phyloP scores from a whole-genome alignment of 345 rosid species.

The Arabidopsis arenosa region DNA sequence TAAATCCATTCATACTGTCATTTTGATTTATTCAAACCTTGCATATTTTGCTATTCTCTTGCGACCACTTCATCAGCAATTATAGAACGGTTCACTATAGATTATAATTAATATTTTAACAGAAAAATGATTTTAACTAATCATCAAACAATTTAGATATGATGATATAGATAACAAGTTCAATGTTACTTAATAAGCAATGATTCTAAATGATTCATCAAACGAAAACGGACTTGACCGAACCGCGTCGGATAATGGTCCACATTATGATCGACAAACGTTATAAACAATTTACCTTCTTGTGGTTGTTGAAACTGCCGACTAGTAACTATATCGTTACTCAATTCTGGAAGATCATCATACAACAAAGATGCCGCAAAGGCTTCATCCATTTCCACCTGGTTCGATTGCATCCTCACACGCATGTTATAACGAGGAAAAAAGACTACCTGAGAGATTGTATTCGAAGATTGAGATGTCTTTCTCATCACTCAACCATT shows the following conservation, averaged over 20 bases:
- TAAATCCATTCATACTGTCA: no score
- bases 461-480: neutral
- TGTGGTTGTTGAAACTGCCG: constrained; percentile 4
- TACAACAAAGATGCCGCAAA: constrained; percentile 11
- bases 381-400: constrained; percentile 18
- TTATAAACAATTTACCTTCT: constrained; percentile 25
- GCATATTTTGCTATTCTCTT: constrained; percentile 28
- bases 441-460: neutral
- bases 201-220: neutral
- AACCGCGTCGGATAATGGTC: neutral
- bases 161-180: neutral
- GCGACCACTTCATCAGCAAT: constrained; percentile 21
- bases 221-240: neutral
- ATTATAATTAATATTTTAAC: no score
- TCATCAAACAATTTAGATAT: neutral
- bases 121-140: neutral
- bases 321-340: no score
- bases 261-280: neutral
- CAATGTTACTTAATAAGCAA: neutral
- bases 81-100: no score
- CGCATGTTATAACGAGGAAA: neutral
- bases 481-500: neutral
- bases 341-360: no score
- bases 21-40: neutral
- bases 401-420: neutral